phyloP scores from a whole-genome alignment of 2,329 filamentous ascomycete species.

The Zalaria obscura region DNA sequence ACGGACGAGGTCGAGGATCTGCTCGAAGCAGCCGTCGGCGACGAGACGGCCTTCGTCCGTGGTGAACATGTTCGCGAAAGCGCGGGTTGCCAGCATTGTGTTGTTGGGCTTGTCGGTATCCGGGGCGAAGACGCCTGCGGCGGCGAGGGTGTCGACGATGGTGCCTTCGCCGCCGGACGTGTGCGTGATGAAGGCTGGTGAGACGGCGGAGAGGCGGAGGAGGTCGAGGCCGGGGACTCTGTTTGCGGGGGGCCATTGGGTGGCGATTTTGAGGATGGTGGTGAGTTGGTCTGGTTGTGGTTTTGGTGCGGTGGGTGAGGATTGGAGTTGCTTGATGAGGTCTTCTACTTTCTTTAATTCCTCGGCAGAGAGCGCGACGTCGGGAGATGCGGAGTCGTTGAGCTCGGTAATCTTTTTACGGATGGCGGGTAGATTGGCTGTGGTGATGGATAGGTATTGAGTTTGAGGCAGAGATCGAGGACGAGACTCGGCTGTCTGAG shows the following conservation, averaged over 20 bases:
- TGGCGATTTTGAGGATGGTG: slow-evolving; percentile 48
- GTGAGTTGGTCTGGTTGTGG: slow-evolving; percentile 35
- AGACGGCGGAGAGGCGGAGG: slow-evolving; percentile 64
- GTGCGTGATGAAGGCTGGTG: slow-evolving; percentile 50
- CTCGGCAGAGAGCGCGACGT: slow-evolving; percentile 14
- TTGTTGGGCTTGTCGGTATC: slow-evolving; percentile 55
- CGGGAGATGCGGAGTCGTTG: slow-evolving; percentile 31
- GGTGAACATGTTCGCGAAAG: slow-evolving; percentile 71
- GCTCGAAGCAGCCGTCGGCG: slow-evolving; percentile 43
- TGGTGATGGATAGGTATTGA: slow-evolving; percentile 62
- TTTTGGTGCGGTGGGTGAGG: slow-evolving; percentile 25
- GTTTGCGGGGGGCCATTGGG: slow-evolving; percentile 65
- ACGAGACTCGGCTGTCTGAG: slow-evolving; percentile 18
- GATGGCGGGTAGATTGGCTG: slow-evolving; percentile 56
- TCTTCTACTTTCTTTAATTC: slow-evolving; percentile 50
- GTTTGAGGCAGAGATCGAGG: slow-evolving; percentile 62
- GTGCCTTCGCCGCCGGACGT: slow-evolving; percentile 38
- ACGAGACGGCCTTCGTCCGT: slow-evolving; percentile 52
- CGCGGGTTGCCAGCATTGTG: slow-evolving; percentile 72
- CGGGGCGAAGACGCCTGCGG: slow-evolving; percentile 41
- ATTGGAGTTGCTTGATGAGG: slow-evolving; percentile 51
- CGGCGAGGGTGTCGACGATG: slow-evolving; percentile 46
- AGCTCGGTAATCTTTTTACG: slow-evolving; percentile 63
- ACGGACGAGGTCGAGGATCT: slow-evolving; percentile 49
- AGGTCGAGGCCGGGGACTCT: slow-evolving; percentile 77